Percentiles rank a stretch among this genome's conserved stretches.
Conservation (phyloP, 495 filamentous ascomycete species). For the Aspergillus mulundensis region DNA sequence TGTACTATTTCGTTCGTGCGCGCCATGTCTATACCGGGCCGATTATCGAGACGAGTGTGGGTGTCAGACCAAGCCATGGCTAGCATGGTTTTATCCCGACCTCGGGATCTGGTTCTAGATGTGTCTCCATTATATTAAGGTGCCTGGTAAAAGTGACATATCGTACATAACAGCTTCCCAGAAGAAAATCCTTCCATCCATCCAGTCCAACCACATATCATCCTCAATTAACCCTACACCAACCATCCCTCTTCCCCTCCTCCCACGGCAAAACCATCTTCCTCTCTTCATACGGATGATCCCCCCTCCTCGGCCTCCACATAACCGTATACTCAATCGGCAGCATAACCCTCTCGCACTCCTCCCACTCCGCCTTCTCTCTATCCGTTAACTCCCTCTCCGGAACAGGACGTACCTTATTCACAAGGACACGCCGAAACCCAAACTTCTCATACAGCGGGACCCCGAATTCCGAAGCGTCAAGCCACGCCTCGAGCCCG, state of each 20-base stretch:
- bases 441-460: not conserved
- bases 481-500: not conserved
- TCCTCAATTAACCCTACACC: not conserved
- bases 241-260: not conserved
- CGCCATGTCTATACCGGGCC: constrained; percentile 43
- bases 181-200: too few relatives aligned
- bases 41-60: constrained; percentile 28
- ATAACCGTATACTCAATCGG: not conserved
- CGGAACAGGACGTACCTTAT: not conserved
- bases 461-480: not conserved
- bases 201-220: not conserved
- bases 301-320: not conserved
- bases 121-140: too few relatives aligned
- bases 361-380: not conserved
- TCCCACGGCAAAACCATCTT: not conserved
- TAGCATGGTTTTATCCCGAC: too few relatives aligned
- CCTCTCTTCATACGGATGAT: not conserved
- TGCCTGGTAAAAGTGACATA: too few relatives aligned
- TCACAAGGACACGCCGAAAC: not conserved
- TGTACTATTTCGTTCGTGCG: constrained; percentile 44
- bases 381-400: not conserved
- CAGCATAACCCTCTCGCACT: not conserved
- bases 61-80: not conserved
- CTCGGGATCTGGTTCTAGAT: too few relatives aligned
- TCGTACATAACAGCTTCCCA: too few relatives aligned